Percentiles rank a stretch among this genome's conserved stretches.
phyloP scores from a whole-genome alignment of 2,329 filamentous ascomycete genomes.

The Neobulgaria alba region DNA sequence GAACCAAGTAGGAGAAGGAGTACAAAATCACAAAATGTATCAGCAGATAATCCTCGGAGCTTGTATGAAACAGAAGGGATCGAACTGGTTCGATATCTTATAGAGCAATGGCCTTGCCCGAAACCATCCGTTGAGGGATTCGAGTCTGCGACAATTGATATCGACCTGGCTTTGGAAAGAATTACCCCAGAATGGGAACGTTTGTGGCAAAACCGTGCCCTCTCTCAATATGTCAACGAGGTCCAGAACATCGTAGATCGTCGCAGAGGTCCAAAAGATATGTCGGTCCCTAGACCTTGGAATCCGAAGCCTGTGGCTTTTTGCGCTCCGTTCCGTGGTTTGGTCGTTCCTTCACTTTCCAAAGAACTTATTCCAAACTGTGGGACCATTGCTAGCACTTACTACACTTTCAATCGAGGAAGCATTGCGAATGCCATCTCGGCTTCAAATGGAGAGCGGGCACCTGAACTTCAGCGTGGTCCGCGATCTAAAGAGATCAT shows the following conservation, averaged over 20 bases:
- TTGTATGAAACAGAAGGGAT: slow-evolving; percentile 29
- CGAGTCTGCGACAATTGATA: slow-evolving; percentile 30
- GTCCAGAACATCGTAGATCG: slow-evolving; percentile 34
- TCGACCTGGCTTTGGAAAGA: slow-evolving; percentile 29
- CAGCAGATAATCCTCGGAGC: slow-evolving; percentile 20
- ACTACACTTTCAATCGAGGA: slow-evolving; percentile 2
- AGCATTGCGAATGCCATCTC: not conserved
- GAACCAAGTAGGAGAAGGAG: slow-evolving; percentile 1
- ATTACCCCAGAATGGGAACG: slow-evolving; percentile 39
- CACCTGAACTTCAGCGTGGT: not conserved
- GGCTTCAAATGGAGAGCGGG: not conserved
- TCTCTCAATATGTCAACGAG: slow-evolving; percentile 35
- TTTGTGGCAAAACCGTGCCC: slow-evolving; percentile 36
- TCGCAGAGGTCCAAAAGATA: slow-evolving; percentile 12
- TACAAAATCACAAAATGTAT: slow-evolving; percentile 6
- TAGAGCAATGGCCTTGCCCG: slow-evolving; percentile 36
- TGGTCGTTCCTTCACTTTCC: slow-evolving; percentile 11
- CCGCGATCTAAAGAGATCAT: slow-evolving; percentile 3
- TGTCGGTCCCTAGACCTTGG: slow-evolving; percentile 5
- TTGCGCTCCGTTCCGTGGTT: slow-evolving; percentile 4
- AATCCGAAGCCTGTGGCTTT: slow-evolving; percentile 1
- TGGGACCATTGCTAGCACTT: too few species aligned
- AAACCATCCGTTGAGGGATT: slow-evolving; percentile 29
- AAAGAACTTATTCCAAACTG: slow-evolving; percentile 8
- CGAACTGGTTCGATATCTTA: slow-evolving; percentile 32